Evolutionary conservation across 2,329 filamentous ascomycete genomes (phyloP).

Genomic region (Aspergillus fijiensis): DNA sequence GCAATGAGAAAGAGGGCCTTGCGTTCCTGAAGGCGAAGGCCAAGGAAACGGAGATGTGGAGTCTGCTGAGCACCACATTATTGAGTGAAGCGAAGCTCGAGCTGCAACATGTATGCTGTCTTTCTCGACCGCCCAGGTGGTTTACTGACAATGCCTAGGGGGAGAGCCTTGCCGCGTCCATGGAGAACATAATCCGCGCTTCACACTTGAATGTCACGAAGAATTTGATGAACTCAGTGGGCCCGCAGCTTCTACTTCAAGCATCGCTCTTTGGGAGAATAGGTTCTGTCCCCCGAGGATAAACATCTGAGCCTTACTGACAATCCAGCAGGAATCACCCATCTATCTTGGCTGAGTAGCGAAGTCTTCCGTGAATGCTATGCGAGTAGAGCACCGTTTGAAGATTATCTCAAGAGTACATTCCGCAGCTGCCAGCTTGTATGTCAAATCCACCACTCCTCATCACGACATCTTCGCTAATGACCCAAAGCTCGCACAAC

Average conservation of each 20-base stretch:
- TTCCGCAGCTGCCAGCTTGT: slow-evolving; percentile 68
- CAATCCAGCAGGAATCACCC: slow-evolving; percentile 47
- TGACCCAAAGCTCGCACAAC: slow-evolving; percentile 53
- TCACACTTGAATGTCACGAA: slow-evolving; percentile 79
- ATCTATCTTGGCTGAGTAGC: slow-evolving; percentile 58
- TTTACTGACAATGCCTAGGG: slow-evolving; percentile 44
- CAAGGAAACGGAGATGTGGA: slow-evolving; percentile 82
- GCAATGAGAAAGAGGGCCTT: slow-evolving; percentile 76
- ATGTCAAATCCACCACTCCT: slow-evolving; percentile 11
- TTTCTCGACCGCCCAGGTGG: neutral
- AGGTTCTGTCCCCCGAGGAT: slow-evolving; percentile 48
- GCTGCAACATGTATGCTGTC: slow-evolving; percentile 66
- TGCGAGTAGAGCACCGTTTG: slow-evolving; percentile 61
- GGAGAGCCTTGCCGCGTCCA: slow-evolving; percentile 58
- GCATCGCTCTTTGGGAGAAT: slow-evolving; percentile 75
- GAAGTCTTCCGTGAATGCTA: slow-evolving; percentile 78
- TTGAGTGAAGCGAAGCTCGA: slow-evolving; percentile 82
- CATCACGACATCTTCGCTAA: slow-evolving; percentile 5
- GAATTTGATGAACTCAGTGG: slow-evolving; percentile 70
- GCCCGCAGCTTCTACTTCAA: slow-evolving; percentile 69
- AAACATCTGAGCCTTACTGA: slow-evolving; percentile 11
- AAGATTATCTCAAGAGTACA: slow-evolving; percentile 74
- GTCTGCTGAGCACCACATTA: slow-evolving; percentile 76
- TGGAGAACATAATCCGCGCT: slow-evolving; percentile 79
- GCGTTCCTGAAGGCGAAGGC: slow-evolving; percentile 82